Conservation (phyloP, 805 yeast genomes). For the Cyberlindnera galapagoensis region DNA sequence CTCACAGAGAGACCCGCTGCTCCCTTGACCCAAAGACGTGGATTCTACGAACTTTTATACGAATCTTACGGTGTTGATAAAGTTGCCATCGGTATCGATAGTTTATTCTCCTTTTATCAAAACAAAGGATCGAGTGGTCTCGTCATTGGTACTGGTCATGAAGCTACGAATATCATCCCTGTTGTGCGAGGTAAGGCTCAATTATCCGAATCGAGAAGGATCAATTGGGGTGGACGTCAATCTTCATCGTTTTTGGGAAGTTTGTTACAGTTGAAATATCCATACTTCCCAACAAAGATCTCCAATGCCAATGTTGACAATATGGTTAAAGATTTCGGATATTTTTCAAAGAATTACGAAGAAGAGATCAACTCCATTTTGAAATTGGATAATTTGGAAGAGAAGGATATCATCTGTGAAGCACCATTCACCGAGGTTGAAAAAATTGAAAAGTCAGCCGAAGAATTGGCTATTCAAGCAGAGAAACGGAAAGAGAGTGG, state of each 20-base stretch:
- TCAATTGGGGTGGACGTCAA: conserved; percentile 88
- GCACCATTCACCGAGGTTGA: conserved; percentile 68
- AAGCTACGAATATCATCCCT: conserved; percentile 78
- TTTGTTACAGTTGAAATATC: conserved; percentile 75
- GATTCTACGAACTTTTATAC: conserved; percentile 76
- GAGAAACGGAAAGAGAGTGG: conserved; percentile 84
- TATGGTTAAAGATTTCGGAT: conserved; percentile 71
- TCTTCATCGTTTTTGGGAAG: conserved; percentile 57
- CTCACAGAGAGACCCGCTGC: conserved; percentile 74
- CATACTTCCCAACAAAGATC: conserved; percentile 79
- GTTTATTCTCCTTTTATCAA: conserved; percentile 68
- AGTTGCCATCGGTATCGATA: conserved; percentile 76
- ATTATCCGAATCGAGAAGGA: conserved; percentile 63
- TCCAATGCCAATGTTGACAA: conserved; percentile 55
- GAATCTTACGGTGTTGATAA: conserved; percentile 76
- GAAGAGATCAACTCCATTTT: conserved; percentile 53
- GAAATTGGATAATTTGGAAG: conserved; percentile 56
- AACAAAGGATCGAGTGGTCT: conserved; percentile 58
- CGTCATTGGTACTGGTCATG: conserved; percentile 80
- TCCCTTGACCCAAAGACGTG: conserved; percentile 61
- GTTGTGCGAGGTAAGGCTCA: conserved; percentile 65
- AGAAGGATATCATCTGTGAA: conserved; percentile 71
- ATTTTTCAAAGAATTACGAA: conserved; percentile 62
- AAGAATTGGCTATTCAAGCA: conserved; percentile 70
- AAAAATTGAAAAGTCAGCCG: conserved; percentile 71